Evolutionary conservation across 768 basidiomycete species (phyloP).

Genomic region (Pholiota microspora): DNA sequence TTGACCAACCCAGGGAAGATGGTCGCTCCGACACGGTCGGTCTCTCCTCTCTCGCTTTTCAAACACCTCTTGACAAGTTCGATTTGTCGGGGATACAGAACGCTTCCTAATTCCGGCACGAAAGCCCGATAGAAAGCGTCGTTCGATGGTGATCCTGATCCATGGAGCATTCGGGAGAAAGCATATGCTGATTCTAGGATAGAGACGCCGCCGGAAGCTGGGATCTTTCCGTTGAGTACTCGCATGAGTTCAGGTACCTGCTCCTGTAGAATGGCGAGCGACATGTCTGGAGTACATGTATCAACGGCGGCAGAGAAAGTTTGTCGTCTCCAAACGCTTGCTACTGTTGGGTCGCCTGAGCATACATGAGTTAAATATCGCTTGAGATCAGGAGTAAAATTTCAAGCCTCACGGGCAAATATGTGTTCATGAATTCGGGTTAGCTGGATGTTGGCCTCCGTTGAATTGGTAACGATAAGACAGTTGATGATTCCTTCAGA

Average conservation of each 20-base stretch:
- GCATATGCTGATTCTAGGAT: constrained; percentile 73
- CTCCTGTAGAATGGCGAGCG: constrained; percentile 63
- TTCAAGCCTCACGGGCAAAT: constrained; percentile 62
- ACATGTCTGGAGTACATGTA: constrained; percentile 69
- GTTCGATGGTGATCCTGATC: constrained; percentile 54
- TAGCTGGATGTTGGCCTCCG: constrained; percentile 80
- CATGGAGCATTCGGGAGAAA: constrained; percentile 87
- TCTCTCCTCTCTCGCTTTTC: constrained; percentile 70
- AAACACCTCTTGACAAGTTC: constrained; percentile 84
- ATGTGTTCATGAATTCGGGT: constrained; percentile 88
- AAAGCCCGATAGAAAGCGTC: constrained; percentile 88
- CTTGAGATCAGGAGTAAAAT: background rate
- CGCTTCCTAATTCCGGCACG: constrained; percentile 77
- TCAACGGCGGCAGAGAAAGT: constrained; percentile 89
- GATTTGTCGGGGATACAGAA: constrained; percentile 74
- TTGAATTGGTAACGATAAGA: constrained; percentile 82
- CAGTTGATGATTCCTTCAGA: constrained; percentile 83
- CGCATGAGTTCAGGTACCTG: constrained; percentile 65
- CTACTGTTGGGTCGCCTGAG: constrained; percentile 83
- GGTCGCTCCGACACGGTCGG: constrained; percentile 77
- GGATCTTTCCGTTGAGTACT: constrained; percentile 44
- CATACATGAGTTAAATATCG: background rate
- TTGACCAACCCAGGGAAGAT: constrained; percentile 90
- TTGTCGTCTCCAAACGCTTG: constrained; percentile 86
- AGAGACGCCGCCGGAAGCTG: constrained; percentile 44